A percentile compares a stretch with the other conserved stretches of the same genome.
These are phyloP conservation scores for Scheffersomyces amazonensis DNA, from an alignment of 805 yeast species.

Conservation along the genomic window DNA sequence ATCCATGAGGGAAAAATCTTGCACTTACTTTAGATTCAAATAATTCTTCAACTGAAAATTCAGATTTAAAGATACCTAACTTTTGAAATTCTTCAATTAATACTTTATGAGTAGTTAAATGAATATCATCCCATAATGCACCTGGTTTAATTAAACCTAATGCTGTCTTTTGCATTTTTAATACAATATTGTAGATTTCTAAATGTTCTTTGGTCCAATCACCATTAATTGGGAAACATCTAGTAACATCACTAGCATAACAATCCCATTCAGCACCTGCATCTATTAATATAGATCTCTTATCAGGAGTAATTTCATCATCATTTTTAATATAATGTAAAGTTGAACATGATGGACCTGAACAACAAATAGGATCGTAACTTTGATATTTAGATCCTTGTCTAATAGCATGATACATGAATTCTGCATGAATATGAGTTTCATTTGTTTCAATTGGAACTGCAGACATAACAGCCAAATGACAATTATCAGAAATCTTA, in stretches of 20 bases:
- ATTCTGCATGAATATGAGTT: slow-evolving; percentile 93
- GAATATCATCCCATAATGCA: slow-evolving; percentile 80
- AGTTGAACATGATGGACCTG: slow-evolving; percentile 89
- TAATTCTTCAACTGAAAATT: slow-evolving; percentile 59
- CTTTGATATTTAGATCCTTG: slow-evolving; percentile 90
- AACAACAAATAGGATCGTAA: slow-evolving; percentile 94
- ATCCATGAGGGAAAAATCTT: slow-evolving; percentile 90
- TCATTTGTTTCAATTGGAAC: slow-evolving; percentile 84
- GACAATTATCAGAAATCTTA: slow-evolving; percentile 82
- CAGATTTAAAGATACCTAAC: slow-evolving; percentile 70
- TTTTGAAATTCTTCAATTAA: slow-evolving; percentile 67
- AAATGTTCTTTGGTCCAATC: slow-evolving; percentile 86
- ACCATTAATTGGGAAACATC: slow-evolving; percentile 91
- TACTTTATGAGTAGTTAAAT: slow-evolving; percentile 73
- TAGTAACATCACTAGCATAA: slow-evolving; percentile 90
- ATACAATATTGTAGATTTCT: slow-evolving; percentile 74
- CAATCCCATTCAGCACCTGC: slow-evolving; percentile 98
- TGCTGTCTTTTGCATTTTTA: slow-evolving; percentile 75
- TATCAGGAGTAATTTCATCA: slow-evolving; percentile 42
- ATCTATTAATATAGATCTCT: slow-evolving; percentile 75
- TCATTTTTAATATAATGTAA: slow-evolving; percentile 87
- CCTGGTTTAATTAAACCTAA: slow-evolving; percentile 80
- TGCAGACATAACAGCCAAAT: slow-evolving; percentile 89
- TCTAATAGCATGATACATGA: slow-evolving; percentile 86
- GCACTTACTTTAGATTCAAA: slow-evolving; percentile 68